Evolutionary conservation across 2,329 filamentous ascomycete species (phyloP).

Genomic region (Trichophyton verrucosum): DNA sequence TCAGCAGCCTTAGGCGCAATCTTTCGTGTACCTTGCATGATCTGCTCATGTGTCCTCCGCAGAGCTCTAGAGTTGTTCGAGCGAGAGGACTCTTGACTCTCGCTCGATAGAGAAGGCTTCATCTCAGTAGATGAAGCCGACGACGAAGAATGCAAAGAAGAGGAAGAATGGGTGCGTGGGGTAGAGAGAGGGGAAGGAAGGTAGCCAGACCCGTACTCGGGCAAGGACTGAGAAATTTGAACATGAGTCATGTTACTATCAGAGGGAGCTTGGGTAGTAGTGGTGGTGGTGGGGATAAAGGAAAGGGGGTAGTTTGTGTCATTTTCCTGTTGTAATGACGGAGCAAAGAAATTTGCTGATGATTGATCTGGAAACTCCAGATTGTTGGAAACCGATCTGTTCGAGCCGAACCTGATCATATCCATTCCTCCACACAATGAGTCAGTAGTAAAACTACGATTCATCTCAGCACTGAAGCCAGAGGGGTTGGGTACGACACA

Average conservation of each 20-base stretch:
- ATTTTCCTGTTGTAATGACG: constrained; percentile 19
- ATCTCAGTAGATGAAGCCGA: constrained; percentile 36
- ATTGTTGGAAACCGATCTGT: constrained; percentile 21
- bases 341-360: constrained; percentile 19
- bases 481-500: constrained; percentile 1
- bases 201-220: constrained; percentile 21
- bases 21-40: constrained; percentile 35
- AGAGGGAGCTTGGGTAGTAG: constrained; percentile 16
- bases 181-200: constrained; percentile 21
- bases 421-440: constrained; percentile 32
- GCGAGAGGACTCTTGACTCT: constrained; percentile 34
- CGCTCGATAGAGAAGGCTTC: constrained; percentile 38
- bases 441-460: constrained; percentile 34
- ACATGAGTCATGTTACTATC: constrained; percentile 20
- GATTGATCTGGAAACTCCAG: constrained; percentile 16
- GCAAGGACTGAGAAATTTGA: constrained; percentile 21
- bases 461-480: constrained; percentile 29
- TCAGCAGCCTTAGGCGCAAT: constrained; percentile 38
- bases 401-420: constrained; percentile 35
- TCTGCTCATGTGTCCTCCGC: constrained; percentile 38
- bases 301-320: constrained; percentile 20
- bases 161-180: constrained; percentile 23
- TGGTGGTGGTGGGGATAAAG: constrained; percentile 18
- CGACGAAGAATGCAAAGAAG: constrained; percentile 21
- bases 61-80: constrained; percentile 34